A percentile compares a stretch with the other conserved stretches of the same genome.
Evolutionary conservation across 768 basidiomycete genomes (phyloP).

Genomic region (Leccinum broughii): DNA sequence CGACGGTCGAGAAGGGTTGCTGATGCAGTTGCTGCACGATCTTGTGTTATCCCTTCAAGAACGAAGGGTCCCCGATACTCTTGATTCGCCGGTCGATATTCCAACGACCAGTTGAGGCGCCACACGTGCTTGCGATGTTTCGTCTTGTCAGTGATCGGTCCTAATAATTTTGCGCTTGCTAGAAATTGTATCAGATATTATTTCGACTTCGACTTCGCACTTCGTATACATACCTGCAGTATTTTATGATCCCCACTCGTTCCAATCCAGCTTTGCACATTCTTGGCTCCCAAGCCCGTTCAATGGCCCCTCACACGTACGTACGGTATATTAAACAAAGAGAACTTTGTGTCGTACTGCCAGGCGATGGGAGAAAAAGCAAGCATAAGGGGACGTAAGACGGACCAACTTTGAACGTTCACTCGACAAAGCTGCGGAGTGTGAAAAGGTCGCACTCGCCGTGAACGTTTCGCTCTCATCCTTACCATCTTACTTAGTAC

Average conservation of each 20-base stretch:
- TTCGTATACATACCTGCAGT: constrained; percentile 31
- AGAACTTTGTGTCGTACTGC: background rate
- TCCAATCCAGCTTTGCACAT: constrained; percentile 4
- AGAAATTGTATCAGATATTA: constrained; percentile 27
- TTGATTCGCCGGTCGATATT: constrained; percentile 13
- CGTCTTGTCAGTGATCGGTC: constrained; percentile 4
- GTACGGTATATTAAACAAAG: constrained; percentile 20
- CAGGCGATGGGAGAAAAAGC: background rate
- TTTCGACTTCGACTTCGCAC: constrained; percentile 14
- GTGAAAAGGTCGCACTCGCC: constrained; percentile 28
- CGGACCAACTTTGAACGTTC: constrained; percentile 3
- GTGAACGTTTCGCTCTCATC: constrained; percentile 32
- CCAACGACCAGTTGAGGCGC: background rate
- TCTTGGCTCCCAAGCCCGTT: constrained; percentile 9
- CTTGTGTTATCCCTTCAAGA: constrained; percentile 40
- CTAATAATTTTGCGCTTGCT: constrained; percentile 17
- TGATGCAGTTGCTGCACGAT: constrained; percentile 51
- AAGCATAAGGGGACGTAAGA: background rate
- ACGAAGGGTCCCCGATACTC: constrained; percentile 29
- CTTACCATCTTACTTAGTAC: constrained; percentile 41
- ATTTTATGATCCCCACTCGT: constrained; percentile 29
- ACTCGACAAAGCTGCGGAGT: constrained; percentile 31
- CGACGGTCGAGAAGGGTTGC: constrained; percentile 69
- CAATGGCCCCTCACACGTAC: constrained; percentile 21
- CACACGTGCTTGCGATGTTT: constrained; percentile 1